Percentiles rank a stretch among this genome's conserved stretches.
Conservation (phyloP, 1,284 basidiomycete genomes). For the Cutaneotrichosporon cutaneum region DNA sequence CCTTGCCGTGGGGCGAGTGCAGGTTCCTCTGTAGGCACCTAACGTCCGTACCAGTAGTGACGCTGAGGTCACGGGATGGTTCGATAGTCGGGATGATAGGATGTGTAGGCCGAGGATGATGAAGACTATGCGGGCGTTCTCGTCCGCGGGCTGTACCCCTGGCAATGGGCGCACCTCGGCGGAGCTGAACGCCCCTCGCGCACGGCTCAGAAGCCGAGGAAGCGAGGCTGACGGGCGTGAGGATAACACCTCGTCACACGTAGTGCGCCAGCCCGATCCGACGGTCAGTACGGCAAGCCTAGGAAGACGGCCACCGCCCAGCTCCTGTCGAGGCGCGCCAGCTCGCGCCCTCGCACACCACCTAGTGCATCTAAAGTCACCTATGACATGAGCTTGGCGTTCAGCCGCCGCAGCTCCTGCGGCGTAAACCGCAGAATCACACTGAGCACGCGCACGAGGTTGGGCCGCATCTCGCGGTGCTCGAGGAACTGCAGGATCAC, state of each 20-base stretch:
- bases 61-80: too few relatives aligned
- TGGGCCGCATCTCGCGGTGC: constrained; percentile 84
- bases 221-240: constrained; percentile 40
- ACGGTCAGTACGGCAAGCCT: too few relatives aligned
- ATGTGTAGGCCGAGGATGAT: too few relatives aligned
- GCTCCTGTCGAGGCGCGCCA: not conserved
- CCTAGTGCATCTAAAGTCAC: not conserved
- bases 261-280: too few relatives aligned
- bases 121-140: constrained; percentile 60
- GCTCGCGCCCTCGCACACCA: not conserved
- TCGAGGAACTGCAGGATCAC: constrained; percentile 90
- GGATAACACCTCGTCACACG: too few relatives aligned
- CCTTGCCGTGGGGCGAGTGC: too few relatives aligned
- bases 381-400: constrained; percentile 61
- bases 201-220: constrained; percentile 66
- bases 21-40: too few relatives aligned
- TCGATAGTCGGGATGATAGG: too few relatives aligned
- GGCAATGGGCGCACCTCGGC: too few relatives aligned
- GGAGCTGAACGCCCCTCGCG: constrained; percentile 35
- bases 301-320: constrained; percentile 31
- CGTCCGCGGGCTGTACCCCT: constrained; percentile 52
- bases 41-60: too few relatives aligned
- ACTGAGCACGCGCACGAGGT: constrained; percentile 81
- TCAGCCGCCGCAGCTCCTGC: constrained; percentile 80
- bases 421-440: constrained; percentile 91